These are phyloP conservation scores for Gossypium gossypioides DNA, from an alignment of 441 rosid genomes.

Conservation along the genomic window DNA sequence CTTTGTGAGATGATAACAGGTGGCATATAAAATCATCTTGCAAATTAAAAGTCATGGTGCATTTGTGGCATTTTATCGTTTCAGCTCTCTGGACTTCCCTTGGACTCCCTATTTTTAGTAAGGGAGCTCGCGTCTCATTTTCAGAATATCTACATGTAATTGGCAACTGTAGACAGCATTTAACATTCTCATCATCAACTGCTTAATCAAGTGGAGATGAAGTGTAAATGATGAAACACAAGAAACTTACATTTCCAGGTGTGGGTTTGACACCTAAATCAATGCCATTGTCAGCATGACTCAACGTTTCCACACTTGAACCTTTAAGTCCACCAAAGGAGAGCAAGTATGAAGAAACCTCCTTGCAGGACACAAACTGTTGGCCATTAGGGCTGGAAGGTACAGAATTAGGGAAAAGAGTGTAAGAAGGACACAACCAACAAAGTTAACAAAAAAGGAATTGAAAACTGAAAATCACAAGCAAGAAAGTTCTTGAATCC, in stretches of 20 bases:
- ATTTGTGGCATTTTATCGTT: conserved; percentile 25
- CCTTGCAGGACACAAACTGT: conserved; percentile 50
- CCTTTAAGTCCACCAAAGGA: conserved; percentile 20
- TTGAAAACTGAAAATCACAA: not conserved
- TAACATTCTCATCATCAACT: conserved; percentile 21
- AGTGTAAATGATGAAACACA: not conserved
- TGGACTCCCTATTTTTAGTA: conserved; percentile 11
- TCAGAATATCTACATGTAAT: conserved; percentile 19
- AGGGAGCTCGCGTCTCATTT: conserved; percentile 16
- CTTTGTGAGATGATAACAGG: conserved; percentile 25
- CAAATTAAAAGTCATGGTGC: conserved; percentile 22
- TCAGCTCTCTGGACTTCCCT: conserved; percentile 13
- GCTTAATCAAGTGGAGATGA: conserved; percentile 4
- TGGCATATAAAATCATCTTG: conserved; percentile 25
- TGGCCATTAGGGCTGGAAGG: conserved; percentile 43
- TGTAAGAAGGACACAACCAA: conserved; percentile 8
- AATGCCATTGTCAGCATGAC: conserved; percentile 15
- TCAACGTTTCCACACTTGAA: conserved; percentile 18
- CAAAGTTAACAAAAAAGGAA: not conserved
- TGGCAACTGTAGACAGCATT: conserved; percentile 21
- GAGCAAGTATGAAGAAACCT: conserved; percentile 34
- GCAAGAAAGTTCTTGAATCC: not conserved
- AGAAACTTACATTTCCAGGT: conserved; percentile 23
- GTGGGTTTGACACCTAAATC: conserved; percentile 11
- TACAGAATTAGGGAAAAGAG: conserved; percentile 13